Evolutionary conservation across 2,329 filamentous ascomycete species (phyloP).

Genomic region (Pseudocercospora fijiensis): DNA sequence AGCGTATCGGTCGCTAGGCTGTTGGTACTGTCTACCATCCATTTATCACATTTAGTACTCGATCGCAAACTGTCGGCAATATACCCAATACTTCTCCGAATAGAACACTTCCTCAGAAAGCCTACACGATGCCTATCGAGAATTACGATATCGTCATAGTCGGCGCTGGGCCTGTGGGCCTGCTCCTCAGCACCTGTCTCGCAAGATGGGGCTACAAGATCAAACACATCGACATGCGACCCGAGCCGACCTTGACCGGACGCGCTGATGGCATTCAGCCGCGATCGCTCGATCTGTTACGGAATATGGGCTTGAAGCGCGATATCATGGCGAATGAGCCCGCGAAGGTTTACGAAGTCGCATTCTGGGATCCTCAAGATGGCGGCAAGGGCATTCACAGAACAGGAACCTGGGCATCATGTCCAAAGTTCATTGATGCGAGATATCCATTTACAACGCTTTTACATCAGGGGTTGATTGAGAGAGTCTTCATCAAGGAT

Average conservation of each 20-base stretch:
- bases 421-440: slow-evolving; percentile 74
- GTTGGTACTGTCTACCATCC: slow-evolving; percentile 7
- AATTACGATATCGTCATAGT: slow-evolving; percentile 75
- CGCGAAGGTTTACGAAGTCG: slow-evolving; percentile 75
- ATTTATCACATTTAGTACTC: slow-evolving; percentile 10
- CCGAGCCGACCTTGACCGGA: slow-evolving; percentile 80
- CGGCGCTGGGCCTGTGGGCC: slow-evolving; percentile 83
- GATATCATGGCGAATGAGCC: slow-evolving; percentile 84
- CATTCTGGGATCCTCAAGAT: slow-evolving; percentile 62
- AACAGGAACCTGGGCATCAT: slow-evolving; percentile 76
- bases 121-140: slow-evolving; percentile 35
- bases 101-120: neutral
- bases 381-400: slow-evolving; percentile 56
- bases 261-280: slow-evolving; percentile 92
- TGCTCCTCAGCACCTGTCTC: slow-evolving; percentile 83
- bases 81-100: neutral
- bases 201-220: slow-evolving; percentile 92
- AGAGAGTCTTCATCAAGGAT: slow-evolving; percentile 61
- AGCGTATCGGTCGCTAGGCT: slow-evolving; percentile 8
- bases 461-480: slow-evolving; percentile 62
- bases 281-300: slow-evolving; percentile 78
- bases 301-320: slow-evolving; percentile 86
- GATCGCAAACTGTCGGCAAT: slow-evolving; percentile 9
- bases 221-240: slow-evolving; percentile 89
- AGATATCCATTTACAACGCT: slow-evolving; percentile 64